phyloP scores from a whole-genome alignment of 768 basidiomycete genomes.

The Leucosporidium yakuticum region DNA sequence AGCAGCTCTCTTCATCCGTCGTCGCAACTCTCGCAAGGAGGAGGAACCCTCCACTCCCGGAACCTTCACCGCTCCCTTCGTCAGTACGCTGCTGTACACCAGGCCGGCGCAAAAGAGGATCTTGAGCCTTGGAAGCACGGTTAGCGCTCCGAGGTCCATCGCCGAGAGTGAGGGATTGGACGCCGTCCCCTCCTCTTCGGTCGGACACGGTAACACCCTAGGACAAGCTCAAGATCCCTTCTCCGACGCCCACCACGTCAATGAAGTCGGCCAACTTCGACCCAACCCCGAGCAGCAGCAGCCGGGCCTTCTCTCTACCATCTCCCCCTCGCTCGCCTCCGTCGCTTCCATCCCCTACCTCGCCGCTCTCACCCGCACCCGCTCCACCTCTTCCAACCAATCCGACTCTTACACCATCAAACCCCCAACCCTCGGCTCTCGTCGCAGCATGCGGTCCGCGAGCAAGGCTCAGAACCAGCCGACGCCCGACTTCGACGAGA shows the following conservation, averaged over 20 bases:
- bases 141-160: not conserved
- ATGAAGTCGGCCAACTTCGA: constrained; percentile 24
- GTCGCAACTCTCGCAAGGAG: constrained; percentile 9
- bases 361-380: not conserved
- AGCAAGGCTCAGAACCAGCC: not conserved
- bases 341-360: not conserved
- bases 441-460: constrained; percentile 1
- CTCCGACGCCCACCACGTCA: constrained; percentile 15
- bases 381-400: constrained; percentile 10
- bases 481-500: not conserved
- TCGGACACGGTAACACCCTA: not conserved
- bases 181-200: not conserved
- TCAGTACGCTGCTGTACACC: constrained; percentile 34
- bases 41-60: not conserved
- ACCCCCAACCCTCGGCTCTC: constrained; percentile 3
- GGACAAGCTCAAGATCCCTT: constrained; percentile 17
- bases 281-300: not conserved
- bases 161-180: not conserved
- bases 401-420: constrained; percentile 15
- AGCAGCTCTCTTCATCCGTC: constrained; percentile 21
- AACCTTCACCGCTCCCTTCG: constrained; percentile 15
- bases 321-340: not conserved
- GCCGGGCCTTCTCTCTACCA: not conserved
- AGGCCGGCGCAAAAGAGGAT: constrained; percentile 22
- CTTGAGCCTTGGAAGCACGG: constrained; percentile 32